phyloP scores from a whole-genome alignment of 2,329 filamentous ascomycete genomes.

The Diaporthe ampelina region DNA sequence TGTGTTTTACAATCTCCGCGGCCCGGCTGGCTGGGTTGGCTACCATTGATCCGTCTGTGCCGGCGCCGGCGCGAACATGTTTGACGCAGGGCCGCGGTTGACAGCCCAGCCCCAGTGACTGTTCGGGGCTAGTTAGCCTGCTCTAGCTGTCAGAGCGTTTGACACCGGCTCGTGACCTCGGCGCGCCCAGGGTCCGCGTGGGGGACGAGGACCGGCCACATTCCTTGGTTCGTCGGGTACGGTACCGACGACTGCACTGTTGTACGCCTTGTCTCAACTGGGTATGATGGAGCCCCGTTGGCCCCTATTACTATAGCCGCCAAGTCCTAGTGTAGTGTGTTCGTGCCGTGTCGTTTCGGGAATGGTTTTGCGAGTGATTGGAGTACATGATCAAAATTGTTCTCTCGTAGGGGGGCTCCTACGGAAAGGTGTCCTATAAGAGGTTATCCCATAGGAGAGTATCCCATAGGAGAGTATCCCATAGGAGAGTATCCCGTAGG shows the following conservation, averaged over 20 bases:
- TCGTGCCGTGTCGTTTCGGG: not conserved
- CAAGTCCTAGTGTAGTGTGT: not conserved
- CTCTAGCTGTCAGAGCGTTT: not conserved
- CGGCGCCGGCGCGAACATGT: not conserved
- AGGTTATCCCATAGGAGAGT: no score
- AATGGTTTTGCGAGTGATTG: not conserved
- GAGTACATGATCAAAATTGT: not conserved
- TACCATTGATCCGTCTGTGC: conserved; percentile 5
- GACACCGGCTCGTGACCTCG: conserved; percentile 23
- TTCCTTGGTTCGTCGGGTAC: not conserved
- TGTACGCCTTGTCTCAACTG: conserved; percentile 5
- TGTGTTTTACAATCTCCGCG: conserved; percentile 34
- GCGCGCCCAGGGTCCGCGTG: conserved; percentile 18
- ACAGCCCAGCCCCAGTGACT: conserved; percentile 7
- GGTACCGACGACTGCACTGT: not conserved
- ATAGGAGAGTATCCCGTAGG: no score
- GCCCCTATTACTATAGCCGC: not conserved
- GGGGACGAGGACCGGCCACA: conserved; percentile 8
- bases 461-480: no score
- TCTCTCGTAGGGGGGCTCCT: no score
- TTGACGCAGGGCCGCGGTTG: conserved; percentile 17
- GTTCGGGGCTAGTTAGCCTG: not conserved
- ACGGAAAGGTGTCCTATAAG: no score
- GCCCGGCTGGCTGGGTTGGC: conserved; percentile 23
- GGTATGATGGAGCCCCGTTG: not conserved